These are phyloP conservation scores for Trypanosoma cruzi DNA, from an alignment of 208 protist species.

Conservation along the genomic window DNA sequence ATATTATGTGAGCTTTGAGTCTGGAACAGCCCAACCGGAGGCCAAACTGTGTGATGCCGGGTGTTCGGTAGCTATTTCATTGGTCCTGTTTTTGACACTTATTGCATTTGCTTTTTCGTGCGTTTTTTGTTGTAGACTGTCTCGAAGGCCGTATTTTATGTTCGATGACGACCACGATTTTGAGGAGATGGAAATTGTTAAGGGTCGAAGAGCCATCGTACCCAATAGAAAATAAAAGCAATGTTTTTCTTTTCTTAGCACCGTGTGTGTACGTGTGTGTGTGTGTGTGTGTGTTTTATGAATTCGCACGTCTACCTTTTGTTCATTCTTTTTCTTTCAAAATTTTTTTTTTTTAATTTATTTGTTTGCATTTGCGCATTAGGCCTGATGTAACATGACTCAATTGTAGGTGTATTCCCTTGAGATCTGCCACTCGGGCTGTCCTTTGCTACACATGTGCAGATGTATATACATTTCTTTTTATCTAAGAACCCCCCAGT, in stretches of 20 bases:
- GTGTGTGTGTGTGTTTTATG: too few species aligned
- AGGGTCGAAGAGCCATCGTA: not conserved
- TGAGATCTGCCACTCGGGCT: too few species aligned
- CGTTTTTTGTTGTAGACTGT: slow-evolving; percentile 5
- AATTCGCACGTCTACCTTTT: too few species aligned
- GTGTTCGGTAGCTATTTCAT: slow-evolving; percentile 8
- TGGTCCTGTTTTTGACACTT: not conserved
- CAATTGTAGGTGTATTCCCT: not conserved
- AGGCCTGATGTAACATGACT: not conserved
- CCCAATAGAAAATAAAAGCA: slow-evolving; percentile 8
- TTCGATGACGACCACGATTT: not conserved
- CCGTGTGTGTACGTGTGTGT: too few species aligned
- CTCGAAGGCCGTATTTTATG: not conserved
- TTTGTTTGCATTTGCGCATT: not conserved
- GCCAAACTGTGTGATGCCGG: slow-evolving; percentile 5
- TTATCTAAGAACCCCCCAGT: not conserved
- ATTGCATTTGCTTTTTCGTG: not conserved
- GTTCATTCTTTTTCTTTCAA: not conserved
- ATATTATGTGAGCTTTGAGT: slow-evolving; percentile 24
- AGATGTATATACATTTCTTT: too few species aligned
- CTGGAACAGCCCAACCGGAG: not conserved
- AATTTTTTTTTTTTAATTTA: not conserved
- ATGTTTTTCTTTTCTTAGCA: too few species aligned
- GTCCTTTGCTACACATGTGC: too few species aligned
- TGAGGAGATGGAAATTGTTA: slow-evolving; percentile 5